Evolutionary conservation across 345 rosid genomes (phyloP), one percentile per base, ranked within the genome.

Genomic region (Hypericum androsaemum): DNA sequence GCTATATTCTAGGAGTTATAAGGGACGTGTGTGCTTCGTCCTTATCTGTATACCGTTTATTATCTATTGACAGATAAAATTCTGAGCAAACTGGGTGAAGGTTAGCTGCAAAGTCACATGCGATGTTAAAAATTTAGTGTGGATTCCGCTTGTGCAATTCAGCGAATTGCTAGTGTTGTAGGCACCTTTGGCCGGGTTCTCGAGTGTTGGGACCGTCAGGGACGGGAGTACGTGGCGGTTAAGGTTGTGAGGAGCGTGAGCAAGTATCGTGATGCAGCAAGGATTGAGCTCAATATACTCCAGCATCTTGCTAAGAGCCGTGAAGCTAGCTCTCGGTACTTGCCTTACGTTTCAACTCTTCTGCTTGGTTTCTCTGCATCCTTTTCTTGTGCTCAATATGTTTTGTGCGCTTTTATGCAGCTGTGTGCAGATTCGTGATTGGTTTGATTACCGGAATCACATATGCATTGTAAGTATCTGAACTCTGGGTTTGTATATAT

Each of bases 131-230:
- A 64, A 69, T 47, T 77, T 62, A 80, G 66, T 72, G 2, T 22
- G 32, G 65, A 76, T 74, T 77, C 66, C 71, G 70, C 73, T 70
- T 72, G 86, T 59, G 71, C 72, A 73, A 65, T 71, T 78, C 76
- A 81, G 87, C 81, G 61, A 71, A 73, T 74, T 83, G 82, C 74
- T 76, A 71, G 79, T 78, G 68, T 78, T 78, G 84, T 80, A 80
- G 92, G 92, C 81, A 80, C 92, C 46, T 84, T 84, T 77, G 92
- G 92, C 59, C 92, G 75, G 52, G 92, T 80, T 61, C 73, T 84
- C 83, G 88, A 84, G 72, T 84, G 88, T 80, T 84, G 88, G 88
- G 92, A 84, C 58, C 80, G 88, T 16, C 66, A 81, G 57, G 70
- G 72, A 5, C 61, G 71, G 65, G 83, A 84, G 36, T 74, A 65